Evolutionary conservation across 2,329 filamentous ascomycete genomes (phyloP).

Genomic region (Colletotrichum sp.): DNA sequence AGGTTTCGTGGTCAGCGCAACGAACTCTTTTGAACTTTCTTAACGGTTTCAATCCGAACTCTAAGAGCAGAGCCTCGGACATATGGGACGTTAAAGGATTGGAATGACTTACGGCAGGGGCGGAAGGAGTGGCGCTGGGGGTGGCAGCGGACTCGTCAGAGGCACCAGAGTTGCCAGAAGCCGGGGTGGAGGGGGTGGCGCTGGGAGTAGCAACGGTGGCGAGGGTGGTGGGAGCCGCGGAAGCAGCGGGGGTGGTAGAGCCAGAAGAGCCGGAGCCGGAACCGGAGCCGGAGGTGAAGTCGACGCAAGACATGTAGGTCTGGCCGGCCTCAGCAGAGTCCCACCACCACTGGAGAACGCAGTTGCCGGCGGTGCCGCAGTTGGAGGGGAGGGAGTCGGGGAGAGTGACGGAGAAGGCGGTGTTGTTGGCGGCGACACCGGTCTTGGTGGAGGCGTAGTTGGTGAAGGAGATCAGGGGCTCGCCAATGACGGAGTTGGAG

Average conservation of each 20-base stretch:
- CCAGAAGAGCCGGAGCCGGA: constrained; percentile 6
- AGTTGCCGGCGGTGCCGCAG: constrained; percentile 54
- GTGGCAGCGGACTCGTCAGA: constrained; percentile 4
- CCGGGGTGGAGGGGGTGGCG: constrained; percentile 4
- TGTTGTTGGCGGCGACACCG: constrained; percentile 24
- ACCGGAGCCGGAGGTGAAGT: constrained; percentile 46
- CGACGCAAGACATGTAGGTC: constrained; percentile 69
- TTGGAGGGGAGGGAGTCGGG: constrained; percentile 48
- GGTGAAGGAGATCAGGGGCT: constrained; percentile 49
- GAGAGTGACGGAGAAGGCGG: constrained; percentile 60
- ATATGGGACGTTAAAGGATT: neutral
- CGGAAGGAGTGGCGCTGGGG: neutral
- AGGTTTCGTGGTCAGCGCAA: neutral
- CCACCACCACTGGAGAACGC: constrained; percentile 68
- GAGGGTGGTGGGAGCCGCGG: constrained; percentile 13
- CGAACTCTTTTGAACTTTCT: neutral
- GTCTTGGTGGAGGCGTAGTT: constrained; percentile 34
- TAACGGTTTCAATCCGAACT: neutral
- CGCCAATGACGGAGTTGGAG: constrained; percentile 52
- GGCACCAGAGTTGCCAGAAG: neutral
- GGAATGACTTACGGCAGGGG: neutral
- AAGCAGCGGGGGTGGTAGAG: neutral
- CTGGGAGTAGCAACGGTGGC: neutral
- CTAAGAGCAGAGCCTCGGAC: neutral
- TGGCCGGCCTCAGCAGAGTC: constrained; percentile 60